These are phyloP conservation scores for Niveomyces coronatus DNA, from an alignment of 2,329 filamentous ascomycete genomes.

Conservation along the genomic window DNA sequence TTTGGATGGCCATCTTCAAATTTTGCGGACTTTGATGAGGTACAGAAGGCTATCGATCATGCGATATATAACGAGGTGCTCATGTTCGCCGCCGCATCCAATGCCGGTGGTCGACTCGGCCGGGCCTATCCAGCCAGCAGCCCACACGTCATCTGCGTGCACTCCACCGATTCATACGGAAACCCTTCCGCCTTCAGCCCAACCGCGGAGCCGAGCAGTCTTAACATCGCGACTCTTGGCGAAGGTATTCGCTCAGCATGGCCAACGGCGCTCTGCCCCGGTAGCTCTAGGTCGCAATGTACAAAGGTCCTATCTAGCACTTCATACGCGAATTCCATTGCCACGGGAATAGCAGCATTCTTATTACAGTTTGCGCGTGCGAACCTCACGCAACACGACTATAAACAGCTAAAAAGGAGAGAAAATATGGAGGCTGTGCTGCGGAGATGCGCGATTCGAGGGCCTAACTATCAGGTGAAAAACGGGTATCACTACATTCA, in stretches of 20 bases:
- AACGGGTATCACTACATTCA: slow-evolving; percentile 2
- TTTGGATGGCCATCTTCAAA: slow-evolving; percentile 12
- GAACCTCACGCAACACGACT: slow-evolving; percentile 1
- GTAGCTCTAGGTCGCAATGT: neutral
- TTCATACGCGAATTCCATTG: slow-evolving; percentile 12
- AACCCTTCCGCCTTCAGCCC: slow-evolving; percentile 12
- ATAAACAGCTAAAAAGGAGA: neutral
- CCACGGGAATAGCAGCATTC: slow-evolving; percentile 12
- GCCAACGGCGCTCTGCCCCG: neutral
- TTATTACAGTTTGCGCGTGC: slow-evolving; percentile 6
- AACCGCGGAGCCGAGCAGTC: neutral
- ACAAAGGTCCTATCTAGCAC: slow-evolving; percentile 9
- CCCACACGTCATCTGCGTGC: slow-evolving; percentile 11
- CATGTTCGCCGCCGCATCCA: slow-evolving; percentile 13
- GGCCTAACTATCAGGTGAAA: neutral
- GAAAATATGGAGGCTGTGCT: slow-evolving; percentile 8
- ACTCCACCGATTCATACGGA: slow-evolving; percentile 12
- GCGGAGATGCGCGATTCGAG: neutral
- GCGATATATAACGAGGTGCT: slow-evolving; percentile 6
- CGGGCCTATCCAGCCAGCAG: slow-evolving; percentile 12
- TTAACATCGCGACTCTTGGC: slow-evolving; percentile 10
- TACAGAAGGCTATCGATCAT: slow-evolving; percentile 4
- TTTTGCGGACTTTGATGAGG: neutral
- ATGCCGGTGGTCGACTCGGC: slow-evolving; percentile 9
- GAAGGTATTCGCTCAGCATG: slow-evolving; percentile 11